Base-by-base conservation (phyloP, 371 early-diverging fungal species). In the Apophysomyces elegans region DNA sequence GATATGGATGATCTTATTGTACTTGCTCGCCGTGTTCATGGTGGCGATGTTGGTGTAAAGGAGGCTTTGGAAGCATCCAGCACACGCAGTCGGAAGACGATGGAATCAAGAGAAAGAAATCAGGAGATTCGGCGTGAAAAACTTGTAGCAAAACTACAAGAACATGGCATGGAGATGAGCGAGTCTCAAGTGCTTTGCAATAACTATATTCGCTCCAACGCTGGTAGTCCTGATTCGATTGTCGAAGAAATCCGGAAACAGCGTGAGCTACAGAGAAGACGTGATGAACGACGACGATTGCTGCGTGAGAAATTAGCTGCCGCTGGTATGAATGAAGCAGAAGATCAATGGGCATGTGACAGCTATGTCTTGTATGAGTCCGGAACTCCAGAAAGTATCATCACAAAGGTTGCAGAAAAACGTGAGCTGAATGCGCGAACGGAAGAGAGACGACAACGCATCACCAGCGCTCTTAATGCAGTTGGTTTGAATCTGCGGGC, bases 21-120 rank as follows among this genome's bases (percentile, higher is more conserved):
- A 1, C 36, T 64, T 26, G 66, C 71, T 6, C 59, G 75, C 1
- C 43, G 45, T n/a, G 62, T 74, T 7, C 75, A 71, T 58, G 71
- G 75, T 16, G 75, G 75, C 6, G 71, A 71, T 44, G 36, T 68
- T 5, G 71, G 75, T 16, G 65, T 74, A 1, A 64, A 57, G 21
- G 64, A 45, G 16, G 46, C 46, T 18, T 18, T n/a, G 16, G 46
- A 45, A 45, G 8, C 16, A n/a, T 45, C 46, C 13, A 45, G 13
- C 2, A 45, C 6, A 13, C 46, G 46, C 16, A 45, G 46, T 18
- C 13, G 46, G 16, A 7, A 18, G 13, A 45, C 46, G 12, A 18
- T 45, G 6, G 46, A 45, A 6, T 45, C 46, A 45, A 13, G 46
- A 13, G 46, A 45, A 45, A 13, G 46, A 18, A 45, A 45, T 18